These are phyloP conservation scores for Platanus orientalis DNA, from an alignment of 164 flowering plant genomes.

Conservation along the genomic window DNA sequence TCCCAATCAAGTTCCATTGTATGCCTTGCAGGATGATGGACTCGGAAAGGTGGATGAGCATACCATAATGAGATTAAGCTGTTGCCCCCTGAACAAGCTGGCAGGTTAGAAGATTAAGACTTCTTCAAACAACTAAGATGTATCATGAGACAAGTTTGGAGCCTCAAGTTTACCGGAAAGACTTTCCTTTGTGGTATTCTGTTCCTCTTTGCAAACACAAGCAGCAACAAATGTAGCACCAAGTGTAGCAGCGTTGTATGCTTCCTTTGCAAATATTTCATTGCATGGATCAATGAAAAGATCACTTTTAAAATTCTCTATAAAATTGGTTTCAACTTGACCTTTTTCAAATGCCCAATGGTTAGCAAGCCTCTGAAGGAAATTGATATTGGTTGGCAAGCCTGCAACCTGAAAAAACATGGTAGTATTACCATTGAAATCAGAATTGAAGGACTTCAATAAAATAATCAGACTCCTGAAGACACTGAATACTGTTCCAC, in stretches of 20 bases:
- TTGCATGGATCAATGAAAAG: constrained; percentile 54
- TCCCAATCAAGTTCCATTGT: constrained; percentile 80
- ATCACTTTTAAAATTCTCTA: constrained; percentile 71
- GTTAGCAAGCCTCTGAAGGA: constrained; percentile 66
- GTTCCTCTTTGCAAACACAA: constrained; percentile 65
- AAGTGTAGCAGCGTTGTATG: constrained; percentile 39
- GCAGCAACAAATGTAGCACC: constrained; percentile 74
- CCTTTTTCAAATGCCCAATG: constrained; percentile 85
- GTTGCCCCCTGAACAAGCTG: constrained; percentile 34
- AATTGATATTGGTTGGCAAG: constrained; percentile 82
- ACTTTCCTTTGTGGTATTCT: constrained; percentile 25
- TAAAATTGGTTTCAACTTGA: constrained; percentile 90
- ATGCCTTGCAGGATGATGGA: constrained; percentile 58
- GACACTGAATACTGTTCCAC: neutral
- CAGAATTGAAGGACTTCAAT: neutral
- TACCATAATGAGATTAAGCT: constrained; percentile 64
- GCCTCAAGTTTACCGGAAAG: constrained; percentile 40
- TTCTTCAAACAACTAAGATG: neutral
- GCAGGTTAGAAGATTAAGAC: constrained; percentile 4
- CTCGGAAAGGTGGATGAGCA: constrained; percentile 78
- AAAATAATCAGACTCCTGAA: neutral
- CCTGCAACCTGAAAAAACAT: constrained; percentile 80
- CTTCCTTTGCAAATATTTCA: constrained; percentile 29
- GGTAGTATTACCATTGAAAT: neutral
- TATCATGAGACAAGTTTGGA: neutral